phyloP scores from a whole-genome alignment of 345 rosid species.

The Salix brachista region DNA sequence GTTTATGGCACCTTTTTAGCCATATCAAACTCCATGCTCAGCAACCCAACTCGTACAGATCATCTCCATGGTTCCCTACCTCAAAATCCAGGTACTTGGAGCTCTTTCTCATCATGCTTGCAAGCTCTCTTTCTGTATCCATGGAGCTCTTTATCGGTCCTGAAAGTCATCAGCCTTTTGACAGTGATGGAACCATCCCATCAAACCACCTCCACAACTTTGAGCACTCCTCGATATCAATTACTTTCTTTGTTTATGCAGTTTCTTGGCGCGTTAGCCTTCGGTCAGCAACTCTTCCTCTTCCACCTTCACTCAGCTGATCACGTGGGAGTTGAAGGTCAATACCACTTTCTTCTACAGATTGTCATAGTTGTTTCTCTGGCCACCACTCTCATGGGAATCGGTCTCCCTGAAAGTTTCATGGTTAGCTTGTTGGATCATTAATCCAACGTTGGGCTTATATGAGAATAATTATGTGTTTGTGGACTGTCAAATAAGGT shows the following conservation, averaged over 20 bases:
- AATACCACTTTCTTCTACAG: conserved; percentile 74
- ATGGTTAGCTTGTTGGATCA: too few species aligned
- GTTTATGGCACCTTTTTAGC: conserved; percentile 79
- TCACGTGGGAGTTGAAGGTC: conserved; percentile 81
- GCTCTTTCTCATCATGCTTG: conserved; percentile 57
- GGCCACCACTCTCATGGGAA: conserved; percentile 59
- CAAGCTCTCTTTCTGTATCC: conserved; percentile 52
- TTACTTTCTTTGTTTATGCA: conserved; percentile 65
- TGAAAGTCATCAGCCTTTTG: conserved; percentile 67
- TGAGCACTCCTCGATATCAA: conserved; percentile 68
- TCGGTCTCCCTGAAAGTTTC: conserved; percentile 57
- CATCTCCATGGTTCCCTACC: conserved; percentile 60
- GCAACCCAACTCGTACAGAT: conserved; percentile 48
- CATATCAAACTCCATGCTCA: conserved; percentile 53
- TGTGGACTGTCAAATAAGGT: too few species aligned
- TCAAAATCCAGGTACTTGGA: conserved; percentile 52
- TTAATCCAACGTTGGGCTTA: too few species aligned
- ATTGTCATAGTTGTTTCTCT: conserved; percentile 47
- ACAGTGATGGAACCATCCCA: conserved; percentile 72
- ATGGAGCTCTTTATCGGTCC: conserved; percentile 82
- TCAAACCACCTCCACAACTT: conserved; percentile 85
- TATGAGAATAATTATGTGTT: too few species aligned
- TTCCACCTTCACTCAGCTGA: conserved; percentile 82
- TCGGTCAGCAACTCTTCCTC: conserved; percentile 63
- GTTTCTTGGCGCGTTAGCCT: conserved; percentile 55